Evolutionary conservation across 805 yeast species (phyloP).

Genomic region (Pichia pseudocactophila): DNA sequence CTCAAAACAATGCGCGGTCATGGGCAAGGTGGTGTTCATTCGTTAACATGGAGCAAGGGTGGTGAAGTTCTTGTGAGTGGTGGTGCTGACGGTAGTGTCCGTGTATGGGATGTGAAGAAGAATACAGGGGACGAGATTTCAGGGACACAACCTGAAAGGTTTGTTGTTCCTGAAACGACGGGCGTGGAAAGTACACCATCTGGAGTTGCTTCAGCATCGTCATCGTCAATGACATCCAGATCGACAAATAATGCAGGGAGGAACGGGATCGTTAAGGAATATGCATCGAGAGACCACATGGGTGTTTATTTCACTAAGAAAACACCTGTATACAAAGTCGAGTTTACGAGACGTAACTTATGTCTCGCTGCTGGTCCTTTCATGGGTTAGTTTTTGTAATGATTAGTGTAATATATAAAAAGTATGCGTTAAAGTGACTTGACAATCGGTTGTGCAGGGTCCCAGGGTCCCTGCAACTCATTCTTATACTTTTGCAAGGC

Average conservation of each 20-base stretch:
- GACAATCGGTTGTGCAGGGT: slow-evolving; percentile 67
- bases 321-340: slow-evolving; percentile 89
- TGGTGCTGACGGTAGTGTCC: slow-evolving; percentile 84
- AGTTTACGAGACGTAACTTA: slow-evolving; percentile 82
- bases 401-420: background rate
- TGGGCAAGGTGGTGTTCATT: slow-evolving; percentile 77
- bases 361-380: slow-evolving; percentile 93
- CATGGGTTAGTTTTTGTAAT: slow-evolving; percentile 26
- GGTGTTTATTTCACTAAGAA: slow-evolving; percentile 89
- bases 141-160: slow-evolving; percentile 42
- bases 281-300: slow-evolving; percentile 57
- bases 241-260: background rate
- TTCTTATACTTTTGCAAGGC: slow-evolving; percentile 70
- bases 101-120: slow-evolving; percentile 92
- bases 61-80: slow-evolving; percentile 86
- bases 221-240: no score
- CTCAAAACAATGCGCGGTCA: slow-evolving; percentile 92
- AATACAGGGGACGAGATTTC: slow-evolving; percentile 53
- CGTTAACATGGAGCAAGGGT: slow-evolving; percentile 75
- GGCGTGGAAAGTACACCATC: slow-evolving; percentile 40
- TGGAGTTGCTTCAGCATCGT: slow-evolving; percentile 31
- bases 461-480: slow-evolving; percentile 92
- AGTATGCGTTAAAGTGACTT: slow-evolving; percentile 22
- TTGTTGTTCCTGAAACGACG: slow-evolving; percentile 22
- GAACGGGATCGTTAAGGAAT: slow-evolving; percentile 54